phyloP scores from a whole-genome alignment of 306 rosid species.

The Mucuna pruriens region DNA sequence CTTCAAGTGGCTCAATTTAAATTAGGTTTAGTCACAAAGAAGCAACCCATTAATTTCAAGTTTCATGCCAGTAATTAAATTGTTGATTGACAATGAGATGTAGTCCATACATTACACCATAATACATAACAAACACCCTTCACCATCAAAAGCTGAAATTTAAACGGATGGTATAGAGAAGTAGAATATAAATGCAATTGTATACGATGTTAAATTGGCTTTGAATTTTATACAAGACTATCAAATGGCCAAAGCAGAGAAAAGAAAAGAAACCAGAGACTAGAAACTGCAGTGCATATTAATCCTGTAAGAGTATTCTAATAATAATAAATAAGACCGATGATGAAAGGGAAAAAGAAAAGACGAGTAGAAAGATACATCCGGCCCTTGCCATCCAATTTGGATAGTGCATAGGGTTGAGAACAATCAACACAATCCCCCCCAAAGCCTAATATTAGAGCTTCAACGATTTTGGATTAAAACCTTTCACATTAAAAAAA shows the following conservation, averaged over 20 bases:
- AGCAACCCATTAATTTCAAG: not conserved
- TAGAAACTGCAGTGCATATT: not conserved
- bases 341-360: not conserved
- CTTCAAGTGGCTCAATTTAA: conserved; percentile 7
- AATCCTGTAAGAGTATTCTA: not conserved
- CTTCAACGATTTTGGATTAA: not conserved
- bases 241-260: not conserved
- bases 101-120: not conserved
- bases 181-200: not conserved
- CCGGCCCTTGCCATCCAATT: not conserved
- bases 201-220: not conserved
- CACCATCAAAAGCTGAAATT: not conserved
- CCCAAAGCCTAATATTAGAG: not conserved
- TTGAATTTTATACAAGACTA: conserved; percentile 15
- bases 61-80: conserved; percentile 5
- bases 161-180: not conserved
- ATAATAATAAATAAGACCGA: not conserved
- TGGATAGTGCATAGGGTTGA: not conserved
- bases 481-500: not conserved
- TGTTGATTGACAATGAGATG: conserved; percentile 20
- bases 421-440: not conserved
- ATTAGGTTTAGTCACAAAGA: conserved; percentile 15
- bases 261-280: not conserved
- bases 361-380: not conserved
- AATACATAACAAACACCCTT: conserved; percentile 23